Evolutionary conservation across 768 basidiomycete species (phyloP).

Genomic region (Tylopilus sp.): DNA sequence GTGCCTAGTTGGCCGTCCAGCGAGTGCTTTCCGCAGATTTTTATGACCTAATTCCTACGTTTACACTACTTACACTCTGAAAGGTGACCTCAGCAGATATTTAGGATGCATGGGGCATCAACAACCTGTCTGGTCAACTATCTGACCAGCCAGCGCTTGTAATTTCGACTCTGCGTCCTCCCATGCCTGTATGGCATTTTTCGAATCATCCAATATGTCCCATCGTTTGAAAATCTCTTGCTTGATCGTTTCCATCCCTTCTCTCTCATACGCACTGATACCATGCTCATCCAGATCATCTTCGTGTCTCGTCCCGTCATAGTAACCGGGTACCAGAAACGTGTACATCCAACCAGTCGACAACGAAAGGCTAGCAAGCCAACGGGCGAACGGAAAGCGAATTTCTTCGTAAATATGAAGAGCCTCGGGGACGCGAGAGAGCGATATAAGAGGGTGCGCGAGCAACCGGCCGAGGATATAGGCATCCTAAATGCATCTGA

Average conservation of each 20-base stretch:
- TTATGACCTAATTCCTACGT: no score
- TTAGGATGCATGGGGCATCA: no score
- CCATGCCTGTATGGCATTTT: conserved; percentile 13
- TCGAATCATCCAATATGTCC: conserved; percentile 11
- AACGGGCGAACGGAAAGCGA: neutral
- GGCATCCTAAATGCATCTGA: neutral
- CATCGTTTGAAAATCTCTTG: conserved; percentile 13
- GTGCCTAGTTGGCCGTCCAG: no score
- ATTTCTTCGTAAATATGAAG: neutral
- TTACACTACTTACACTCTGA: no score
- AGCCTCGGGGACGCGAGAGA: neutral
- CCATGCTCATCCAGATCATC: conserved; percentile 1
- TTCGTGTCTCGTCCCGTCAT: neutral
- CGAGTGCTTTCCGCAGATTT: no score
- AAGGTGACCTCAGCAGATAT: no score
- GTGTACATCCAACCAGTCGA: neutral
- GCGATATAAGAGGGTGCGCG: conserved; percentile 14
- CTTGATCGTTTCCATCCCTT: conserved; percentile 15
- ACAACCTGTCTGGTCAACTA: no score
- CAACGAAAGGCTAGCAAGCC: neutral
- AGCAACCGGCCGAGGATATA: conserved; percentile 19
- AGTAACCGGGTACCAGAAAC: neutral
- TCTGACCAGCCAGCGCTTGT: neutral
- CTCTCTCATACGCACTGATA: conserved; percentile 9
- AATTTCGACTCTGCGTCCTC: conserved; percentile 14